phyloP scores from a whole-genome alignment of 179 eudicot genomes.

The Actinidia chinensis region DNA sequence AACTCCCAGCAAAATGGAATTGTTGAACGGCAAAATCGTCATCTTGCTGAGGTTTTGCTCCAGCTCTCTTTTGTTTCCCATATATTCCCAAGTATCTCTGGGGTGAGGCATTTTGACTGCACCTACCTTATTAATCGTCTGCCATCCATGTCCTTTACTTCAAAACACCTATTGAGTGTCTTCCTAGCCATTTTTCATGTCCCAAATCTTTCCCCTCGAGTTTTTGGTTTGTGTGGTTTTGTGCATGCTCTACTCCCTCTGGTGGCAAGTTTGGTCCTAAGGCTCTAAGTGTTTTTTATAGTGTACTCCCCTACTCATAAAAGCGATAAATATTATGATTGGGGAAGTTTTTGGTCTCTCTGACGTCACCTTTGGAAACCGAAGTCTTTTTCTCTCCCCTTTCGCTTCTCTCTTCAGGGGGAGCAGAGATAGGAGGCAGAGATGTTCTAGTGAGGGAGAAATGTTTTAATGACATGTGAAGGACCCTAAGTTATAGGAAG shows the following conservation, averaged over 20 bases:
- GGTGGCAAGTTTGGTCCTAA: background rate
- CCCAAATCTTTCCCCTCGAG: background rate
- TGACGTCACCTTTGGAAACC: background rate
- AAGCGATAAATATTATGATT: background rate
- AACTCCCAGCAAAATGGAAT: background rate
- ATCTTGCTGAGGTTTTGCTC: background rate
- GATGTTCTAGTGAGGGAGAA: background rate
- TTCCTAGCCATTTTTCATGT: background rate
- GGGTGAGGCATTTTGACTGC: background rate
- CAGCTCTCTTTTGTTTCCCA: background rate
- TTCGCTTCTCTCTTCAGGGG: background rate
- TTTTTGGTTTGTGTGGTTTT: background rate
- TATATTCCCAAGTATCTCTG: background rate
- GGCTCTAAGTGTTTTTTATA: background rate
- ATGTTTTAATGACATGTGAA: too few species aligned
- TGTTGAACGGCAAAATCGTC: background rate
- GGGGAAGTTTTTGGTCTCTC: background rate
- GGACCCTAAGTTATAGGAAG: background rate
- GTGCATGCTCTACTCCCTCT: constrained; percentile 4
- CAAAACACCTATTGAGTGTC: background rate
- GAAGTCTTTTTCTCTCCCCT: background rate
- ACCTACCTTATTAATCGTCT: background rate
- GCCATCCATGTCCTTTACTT: background rate
- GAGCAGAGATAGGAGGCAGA: background rate
- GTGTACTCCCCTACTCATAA: background rate